Evolutionary conservation across 2,329 filamentous ascomycete species (phyloP).

Genomic region (Botrytis pseudocinerea): DNA sequence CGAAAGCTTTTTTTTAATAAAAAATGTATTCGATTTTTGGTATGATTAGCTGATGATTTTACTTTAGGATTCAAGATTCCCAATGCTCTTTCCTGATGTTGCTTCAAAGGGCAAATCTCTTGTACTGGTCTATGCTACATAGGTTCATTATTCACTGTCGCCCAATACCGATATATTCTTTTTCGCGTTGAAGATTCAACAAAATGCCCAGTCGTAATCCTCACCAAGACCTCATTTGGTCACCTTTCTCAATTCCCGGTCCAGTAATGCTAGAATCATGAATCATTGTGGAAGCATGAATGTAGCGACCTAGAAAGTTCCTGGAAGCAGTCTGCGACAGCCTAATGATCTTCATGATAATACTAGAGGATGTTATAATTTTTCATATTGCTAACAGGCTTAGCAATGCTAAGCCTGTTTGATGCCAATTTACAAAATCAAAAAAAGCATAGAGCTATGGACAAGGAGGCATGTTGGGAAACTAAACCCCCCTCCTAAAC

Average conservation of each 20-base stretch:
- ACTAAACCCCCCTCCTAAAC: background rate
- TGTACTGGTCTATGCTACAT: background rate
- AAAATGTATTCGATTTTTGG: background rate
- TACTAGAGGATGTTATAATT: no score
- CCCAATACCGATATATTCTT: background rate
- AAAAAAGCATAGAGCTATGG: background rate
- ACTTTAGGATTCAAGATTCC: no score
- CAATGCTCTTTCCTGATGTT: background rate
- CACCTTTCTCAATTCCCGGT: background rate
- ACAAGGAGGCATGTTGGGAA: background rate
- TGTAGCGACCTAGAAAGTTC: background rate
- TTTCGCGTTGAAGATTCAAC: background rate
- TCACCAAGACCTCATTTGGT: background rate
- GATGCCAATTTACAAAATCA: accelerated
- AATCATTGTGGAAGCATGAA: background rate
- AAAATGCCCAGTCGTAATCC: background rate
- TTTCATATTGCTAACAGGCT: no score
- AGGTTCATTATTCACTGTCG: background rate
- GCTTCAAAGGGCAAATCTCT: background rate
- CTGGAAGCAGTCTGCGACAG: background rate
- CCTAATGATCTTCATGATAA: background rate
- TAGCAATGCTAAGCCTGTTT: no score
- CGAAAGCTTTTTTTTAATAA: background rate
- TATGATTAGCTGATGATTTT: background rate
- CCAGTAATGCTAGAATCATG: background rate